phyloP scores from a whole-genome alignment of 2,329 filamentous ascomycete genomes.

The Elsinoe batatas region DNA sequence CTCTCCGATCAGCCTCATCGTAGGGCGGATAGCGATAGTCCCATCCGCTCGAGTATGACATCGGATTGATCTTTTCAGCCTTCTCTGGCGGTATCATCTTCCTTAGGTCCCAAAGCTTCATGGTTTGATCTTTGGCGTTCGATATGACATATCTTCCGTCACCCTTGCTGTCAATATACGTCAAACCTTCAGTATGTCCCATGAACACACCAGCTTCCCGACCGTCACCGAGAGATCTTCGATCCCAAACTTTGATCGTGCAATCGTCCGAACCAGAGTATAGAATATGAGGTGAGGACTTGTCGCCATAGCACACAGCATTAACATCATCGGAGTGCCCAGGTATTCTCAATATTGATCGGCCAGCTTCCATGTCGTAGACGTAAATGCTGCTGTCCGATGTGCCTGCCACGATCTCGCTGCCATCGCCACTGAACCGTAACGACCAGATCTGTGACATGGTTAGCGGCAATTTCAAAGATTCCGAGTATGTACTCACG shows the following conservation, averaged over 20 bases:
- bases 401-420: constrained; percentile 84
- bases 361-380: constrained; percentile 79
- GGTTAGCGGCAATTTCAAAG: constrained; percentile 7
- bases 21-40: constrained; percentile 66
- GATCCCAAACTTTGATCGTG: constrained; percentile 92
- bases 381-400: constrained; percentile 70
- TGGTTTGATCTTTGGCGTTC: constrained; percentile 92
- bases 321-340: constrained; percentile 89
- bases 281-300: constrained; percentile 78
- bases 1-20: constrained; percentile 55
- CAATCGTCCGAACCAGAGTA: constrained; percentile 95
- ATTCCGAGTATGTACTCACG: constrained; percentile 25
- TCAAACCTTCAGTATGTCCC: constrained; percentile 55
- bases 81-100: constrained; percentile 71
- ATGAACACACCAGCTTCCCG: constrained; percentile 56
- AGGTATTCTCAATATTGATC: constrained; percentile 61
- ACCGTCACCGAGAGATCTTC: constrained; percentile 56
- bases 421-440: constrained; percentile 82
- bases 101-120: constrained; percentile 92
- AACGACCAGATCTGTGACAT: constrained; percentile 61
- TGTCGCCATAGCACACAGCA: constrained; percentile 90
- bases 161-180: constrained; percentile 69
- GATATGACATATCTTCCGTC: constrained; percentile 83
- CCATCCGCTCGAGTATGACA: constrained; percentile 52
- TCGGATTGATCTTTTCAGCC: constrained; percentile 48